Base-by-base conservation (phyloP, 352 stramenopile species). In the Phytopythium kandeliae region DNA sequence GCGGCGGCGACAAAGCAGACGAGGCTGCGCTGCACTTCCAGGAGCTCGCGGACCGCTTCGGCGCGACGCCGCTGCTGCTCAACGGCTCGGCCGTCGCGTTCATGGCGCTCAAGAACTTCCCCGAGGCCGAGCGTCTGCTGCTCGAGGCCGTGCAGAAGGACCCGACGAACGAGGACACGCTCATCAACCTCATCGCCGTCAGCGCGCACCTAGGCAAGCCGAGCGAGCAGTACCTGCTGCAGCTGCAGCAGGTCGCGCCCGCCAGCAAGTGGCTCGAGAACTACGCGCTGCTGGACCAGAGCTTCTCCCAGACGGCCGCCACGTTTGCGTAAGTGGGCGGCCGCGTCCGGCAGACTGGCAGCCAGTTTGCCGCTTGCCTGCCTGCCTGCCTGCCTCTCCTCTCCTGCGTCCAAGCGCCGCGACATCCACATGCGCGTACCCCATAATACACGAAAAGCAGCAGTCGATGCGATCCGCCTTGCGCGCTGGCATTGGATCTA, bases 1-100 rank as follows among this genome's bases (percentile, higher is more conserved):
- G 87, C 21, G 93, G 93, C 44, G 83, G 79, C 3, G 85, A 86
- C 47, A 88, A 84, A 51, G 76, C 76, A 1, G 75, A 92, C 34
- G 94, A 98, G 59, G 95, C 95, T 0, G 83, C 89, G 37, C 85
- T 98, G 61, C 85, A 95, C 55, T 96, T 98, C 50, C 88, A 94
- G 59, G 87, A 97, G 43, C 77, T 98, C 33, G 85, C 84, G 3
- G 95, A 98, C 62, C 87, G 97, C 50, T 98, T 98, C 56, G 95
- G 93, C n/a, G 67, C 84, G 3, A 96, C 86, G 51, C 60, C 92
- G 12, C 67, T 96, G 61, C 65, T 98, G 44, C 68, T 98, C 31
- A 98, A 98, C 65, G 83, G 93, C 21, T 78, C 86, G 16, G 93
- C 94, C 0, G 86, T 73, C 11, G 87, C 91, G 12, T 97, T 96